Evolutionary conservation across 164 flowering plant genomes (phyloP).

Genomic region (Aristolochia contorta): DNA sequence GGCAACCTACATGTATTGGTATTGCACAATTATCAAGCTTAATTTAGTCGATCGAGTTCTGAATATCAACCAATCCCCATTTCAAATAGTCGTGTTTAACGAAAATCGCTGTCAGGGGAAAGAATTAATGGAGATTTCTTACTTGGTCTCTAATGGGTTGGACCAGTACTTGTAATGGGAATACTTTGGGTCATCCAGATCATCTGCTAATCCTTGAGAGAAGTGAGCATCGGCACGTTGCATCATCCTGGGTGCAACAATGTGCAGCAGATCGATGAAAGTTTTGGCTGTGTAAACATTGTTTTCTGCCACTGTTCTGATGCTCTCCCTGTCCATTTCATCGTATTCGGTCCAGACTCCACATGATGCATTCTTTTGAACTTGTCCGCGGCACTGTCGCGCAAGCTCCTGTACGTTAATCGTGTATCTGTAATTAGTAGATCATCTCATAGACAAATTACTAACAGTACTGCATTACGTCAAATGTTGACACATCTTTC

Average conservation of each 20-base stretch:
- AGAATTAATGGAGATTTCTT: no score
- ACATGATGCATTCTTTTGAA: constrained; percentile 32
- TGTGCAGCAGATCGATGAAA: constrained; percentile 50
- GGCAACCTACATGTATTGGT: constrained; percentile 56
- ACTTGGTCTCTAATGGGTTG: constrained; percentile 86
- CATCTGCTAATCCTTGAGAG: constrained; percentile 78
- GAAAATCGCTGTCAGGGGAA: no score
- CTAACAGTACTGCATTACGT: no score
- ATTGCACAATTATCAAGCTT: no score
- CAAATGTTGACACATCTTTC: background rate
- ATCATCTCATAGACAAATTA: no score
- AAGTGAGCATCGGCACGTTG: constrained; percentile 69
- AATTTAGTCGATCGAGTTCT: no score
- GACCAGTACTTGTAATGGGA: constrained; percentile 81
- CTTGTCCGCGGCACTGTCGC: constrained; percentile 40
- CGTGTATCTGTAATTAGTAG: no score
- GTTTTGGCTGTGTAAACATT: constrained; percentile 68
- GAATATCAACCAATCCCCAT: no score
- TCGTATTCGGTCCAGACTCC: constrained; percentile 81
- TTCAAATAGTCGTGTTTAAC: no score
- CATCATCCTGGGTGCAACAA: constrained; percentile 91
- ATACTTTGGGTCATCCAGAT: constrained; percentile 75
- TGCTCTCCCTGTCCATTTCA: constrained; percentile 67
- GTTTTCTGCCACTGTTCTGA: constrained; percentile 64
- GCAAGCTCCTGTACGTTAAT: constrained; percentile 74